Percentiles rank a stretch among this genome's conserved stretches.
These are phyloP conservation scores for Zygoascus bituminiphila DNA, from an alignment of 805 yeast genomes.

Conservation along the genomic window DNA sequence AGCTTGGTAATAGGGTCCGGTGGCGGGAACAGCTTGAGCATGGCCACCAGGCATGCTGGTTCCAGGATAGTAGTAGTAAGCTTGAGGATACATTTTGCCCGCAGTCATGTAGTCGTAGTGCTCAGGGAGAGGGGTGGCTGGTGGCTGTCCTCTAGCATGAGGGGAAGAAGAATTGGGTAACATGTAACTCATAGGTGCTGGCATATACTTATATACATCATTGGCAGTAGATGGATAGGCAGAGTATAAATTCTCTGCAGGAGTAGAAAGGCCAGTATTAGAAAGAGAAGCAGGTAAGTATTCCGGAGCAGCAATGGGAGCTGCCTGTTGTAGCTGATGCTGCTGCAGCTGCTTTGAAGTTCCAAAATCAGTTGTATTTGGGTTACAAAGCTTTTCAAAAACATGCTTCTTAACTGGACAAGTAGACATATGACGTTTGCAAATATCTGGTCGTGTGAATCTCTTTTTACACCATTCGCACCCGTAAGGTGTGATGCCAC, in stretches of 20 bases:
- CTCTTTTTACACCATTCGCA: conserved; percentile 1
- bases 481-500: conserved; percentile 2
- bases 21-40: background rate
- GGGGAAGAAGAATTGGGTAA: background rate
- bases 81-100: background rate
- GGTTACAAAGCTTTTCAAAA: background rate
- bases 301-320: background rate
- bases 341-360: too few relatives aligned
- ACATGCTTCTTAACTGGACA: conserved; percentile 43
- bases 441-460: conserved; percentile 4
- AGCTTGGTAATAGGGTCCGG: background rate
- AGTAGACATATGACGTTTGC: conserved; percentile 1
- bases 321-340: background rate
- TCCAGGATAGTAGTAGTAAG: background rate
- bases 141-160: background rate
- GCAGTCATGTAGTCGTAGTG: background rate
- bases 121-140: background rate
- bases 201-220: background rate
- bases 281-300: background rate
- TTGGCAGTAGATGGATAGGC: background rate
- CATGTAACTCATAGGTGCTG: background rate
- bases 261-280: background rate
- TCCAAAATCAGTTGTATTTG: background rate
- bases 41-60: background rate
- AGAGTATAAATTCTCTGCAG: background rate